Percentiles rank a stretch among this genome's conserved stretches.
Evolutionary conservation across 768 basidiomycete species (phyloP).

Genomic region (Neoboletus brunneissimus): DNA sequence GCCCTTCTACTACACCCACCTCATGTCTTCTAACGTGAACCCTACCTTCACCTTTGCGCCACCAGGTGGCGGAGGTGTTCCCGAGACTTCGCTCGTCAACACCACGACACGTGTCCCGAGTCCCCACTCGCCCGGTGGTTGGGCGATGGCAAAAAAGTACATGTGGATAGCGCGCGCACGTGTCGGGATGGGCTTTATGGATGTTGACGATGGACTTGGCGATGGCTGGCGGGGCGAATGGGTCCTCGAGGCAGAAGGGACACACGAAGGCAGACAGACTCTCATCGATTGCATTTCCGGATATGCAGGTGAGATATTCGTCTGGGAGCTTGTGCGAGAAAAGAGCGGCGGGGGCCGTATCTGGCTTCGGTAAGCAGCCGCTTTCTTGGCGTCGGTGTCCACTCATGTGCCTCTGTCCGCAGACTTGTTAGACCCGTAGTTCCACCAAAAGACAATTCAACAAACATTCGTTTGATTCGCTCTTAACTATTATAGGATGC

Average conservation of each 20-base stretch:
- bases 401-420: background rate
- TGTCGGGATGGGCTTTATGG: slow-evolving; percentile 37
- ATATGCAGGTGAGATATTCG: slow-evolving; percentile 33
- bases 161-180: slow-evolving; percentile 62
- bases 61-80: slow-evolving; percentile 34
- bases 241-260: slow-evolving; percentile 79
- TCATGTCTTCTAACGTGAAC: slow-evolving; percentile 40
- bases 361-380: slow-evolving; percentile 57
- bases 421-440: slow-evolving; percentile 25
- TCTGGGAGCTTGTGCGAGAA: slow-evolving; percentile 61
- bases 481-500: slow-evolving; percentile 20
- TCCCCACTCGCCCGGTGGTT: slow-evolving; percentile 58
- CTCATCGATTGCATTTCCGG: slow-evolving; percentile 53
- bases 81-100: slow-evolving; percentile 47
- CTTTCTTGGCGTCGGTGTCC: background rate
- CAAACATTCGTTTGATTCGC: slow-evolving; percentile 20
- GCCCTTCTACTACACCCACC: slow-evolving; percentile 74
- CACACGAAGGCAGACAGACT: slow-evolving; percentile 56
- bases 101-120: slow-evolving; percentile 45
- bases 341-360: slow-evolving; percentile 56
- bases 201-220: slow-evolving; percentile 43
- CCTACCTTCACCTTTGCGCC: slow-evolving; percentile 29
- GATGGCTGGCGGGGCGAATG: slow-evolving; percentile 77
- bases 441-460: slow-evolving; percentile 22
- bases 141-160: slow-evolving; percentile 56